phyloP scores from a whole-genome alignment of 192 early-diverging fungal genomes.

The Rhizophagus sp. region DNA sequence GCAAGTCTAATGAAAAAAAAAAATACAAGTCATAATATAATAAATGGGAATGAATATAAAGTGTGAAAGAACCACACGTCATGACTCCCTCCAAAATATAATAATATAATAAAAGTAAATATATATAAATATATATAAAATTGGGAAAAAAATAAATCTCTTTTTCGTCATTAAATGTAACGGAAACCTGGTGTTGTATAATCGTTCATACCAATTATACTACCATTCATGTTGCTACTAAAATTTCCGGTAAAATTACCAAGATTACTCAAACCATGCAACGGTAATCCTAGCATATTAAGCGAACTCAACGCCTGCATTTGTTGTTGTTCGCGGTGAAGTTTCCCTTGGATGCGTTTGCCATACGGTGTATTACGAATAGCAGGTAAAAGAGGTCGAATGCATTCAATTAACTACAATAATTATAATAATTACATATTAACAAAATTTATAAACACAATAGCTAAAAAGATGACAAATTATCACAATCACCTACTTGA shows the following conservation, averaged over 20 bases:
- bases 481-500: conserved; percentile 39
- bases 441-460: not conserved
- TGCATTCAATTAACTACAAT: conserved; percentile 73
- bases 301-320: conserved; percentile 36
- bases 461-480: not conserved
- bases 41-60: conserved; percentile 3
- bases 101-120: not conserved
- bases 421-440: not conserved
- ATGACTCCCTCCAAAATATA: not conserved
- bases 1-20: not conserved
- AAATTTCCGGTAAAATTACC: conserved; percentile 23
- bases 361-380: conserved; percentile 89
- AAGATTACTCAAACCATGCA: conserved; percentile 26
- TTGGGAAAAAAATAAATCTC: not conserved
- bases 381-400: conserved; percentile 73
- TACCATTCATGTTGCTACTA: conserved; percentile 34
- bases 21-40: not conserved
- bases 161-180: conserved; percentile 45
- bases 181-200: conserved; percentile 36
- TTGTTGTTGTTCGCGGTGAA: conserved; percentile 62
- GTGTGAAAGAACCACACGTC: not conserved
- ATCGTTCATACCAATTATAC: conserved; percentile 55
- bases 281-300: conserved; percentile 27
- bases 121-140: not conserved
- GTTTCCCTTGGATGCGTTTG: conserved; percentile 83